These are phyloP conservation scores for Apiospora phragmitis DNA, from an alignment of 2,329 filamentous ascomycete species.

Conservation along the genomic window DNA sequence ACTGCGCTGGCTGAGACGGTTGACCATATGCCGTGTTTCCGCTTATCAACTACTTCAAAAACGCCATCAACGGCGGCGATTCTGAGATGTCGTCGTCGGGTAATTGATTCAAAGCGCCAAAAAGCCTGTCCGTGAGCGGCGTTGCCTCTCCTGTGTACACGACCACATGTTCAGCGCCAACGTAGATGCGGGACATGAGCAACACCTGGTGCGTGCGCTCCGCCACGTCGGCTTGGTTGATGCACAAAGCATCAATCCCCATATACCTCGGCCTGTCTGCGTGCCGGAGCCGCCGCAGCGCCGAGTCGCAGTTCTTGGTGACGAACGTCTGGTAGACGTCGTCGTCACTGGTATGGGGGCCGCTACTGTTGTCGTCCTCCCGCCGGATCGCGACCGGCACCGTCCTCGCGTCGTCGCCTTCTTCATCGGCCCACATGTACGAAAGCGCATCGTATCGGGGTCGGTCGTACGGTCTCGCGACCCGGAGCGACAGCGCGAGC, in stretches of 20 bases:
- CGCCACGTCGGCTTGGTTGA: not conserved
- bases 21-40: too few relatives aligned
- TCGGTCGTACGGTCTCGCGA: too few relatives aligned
- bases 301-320: not conserved
- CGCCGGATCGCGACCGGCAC: not conserved
- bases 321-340: not conserved
- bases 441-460: not conserved
- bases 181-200: not conserved
- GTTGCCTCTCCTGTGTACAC: not conserved
- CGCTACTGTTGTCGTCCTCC: not conserved
- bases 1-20: not conserved
- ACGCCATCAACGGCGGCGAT: not conserved
- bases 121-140: not conserved
- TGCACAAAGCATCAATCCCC: not conserved
- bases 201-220: not conserved
- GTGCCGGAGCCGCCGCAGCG: not conserved
- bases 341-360: too few relatives aligned
- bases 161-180: not conserved
- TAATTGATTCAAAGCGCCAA: not conserved
- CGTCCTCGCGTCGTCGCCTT: not conserved
- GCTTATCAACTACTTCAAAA: not conserved
- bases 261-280: not conserved
- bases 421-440: not conserved
- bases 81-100: not conserved
- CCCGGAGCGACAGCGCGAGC: not conserved